A percentile compares a stretch with the other conserved stretches of the same genome.
These are phyloP conservation scores for Cyclospora cayetanensis DNA, from an alignment of 169 alveolate species.

Conservation along the genomic window DNA sequence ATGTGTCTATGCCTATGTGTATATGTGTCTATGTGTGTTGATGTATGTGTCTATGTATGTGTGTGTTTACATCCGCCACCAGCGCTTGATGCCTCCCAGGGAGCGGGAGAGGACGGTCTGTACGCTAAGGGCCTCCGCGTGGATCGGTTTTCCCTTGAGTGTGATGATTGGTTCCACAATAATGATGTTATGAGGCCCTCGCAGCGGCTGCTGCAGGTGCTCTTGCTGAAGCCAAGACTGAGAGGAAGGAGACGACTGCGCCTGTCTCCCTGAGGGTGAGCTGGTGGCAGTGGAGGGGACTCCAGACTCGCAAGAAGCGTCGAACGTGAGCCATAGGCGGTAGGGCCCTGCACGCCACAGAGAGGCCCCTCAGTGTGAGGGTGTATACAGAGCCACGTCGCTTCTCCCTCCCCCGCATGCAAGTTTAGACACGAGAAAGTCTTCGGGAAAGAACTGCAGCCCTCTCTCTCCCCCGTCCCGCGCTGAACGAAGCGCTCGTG, in stretches of 20 bases:
- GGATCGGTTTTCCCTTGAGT: constrained; percentile 63
- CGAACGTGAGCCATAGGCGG: background rate
- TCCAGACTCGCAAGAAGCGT: background rate
- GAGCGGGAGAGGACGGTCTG: constrained; percentile 89
- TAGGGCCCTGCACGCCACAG: constrained; percentile 9
- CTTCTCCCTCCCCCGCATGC: background rate
- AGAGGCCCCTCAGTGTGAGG: background rate
- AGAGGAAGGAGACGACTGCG: constrained; percentile 11
- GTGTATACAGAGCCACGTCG: background rate
- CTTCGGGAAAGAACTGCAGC: background rate
- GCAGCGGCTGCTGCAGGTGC: background rate
- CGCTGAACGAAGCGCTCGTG: background rate
- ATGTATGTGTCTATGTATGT: background rate
- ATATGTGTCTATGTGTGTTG: too few species aligned
- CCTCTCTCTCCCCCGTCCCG: background rate
- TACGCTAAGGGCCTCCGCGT: constrained; percentile 76
- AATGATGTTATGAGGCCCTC: background rate
- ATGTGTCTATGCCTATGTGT: background rate
- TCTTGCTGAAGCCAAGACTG: constrained; percentile 15
- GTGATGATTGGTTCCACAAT: constrained; percentile 74
- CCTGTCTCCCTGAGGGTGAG: background rate
- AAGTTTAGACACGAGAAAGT: background rate
- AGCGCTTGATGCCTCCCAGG: constrained; percentile 82
- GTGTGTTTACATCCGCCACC: background rate
- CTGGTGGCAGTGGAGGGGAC: background rate